phyloP scores from a whole-genome alignment of 192 early-diverging fungal genomes.

The Cladochytrium replicatum region DNA sequence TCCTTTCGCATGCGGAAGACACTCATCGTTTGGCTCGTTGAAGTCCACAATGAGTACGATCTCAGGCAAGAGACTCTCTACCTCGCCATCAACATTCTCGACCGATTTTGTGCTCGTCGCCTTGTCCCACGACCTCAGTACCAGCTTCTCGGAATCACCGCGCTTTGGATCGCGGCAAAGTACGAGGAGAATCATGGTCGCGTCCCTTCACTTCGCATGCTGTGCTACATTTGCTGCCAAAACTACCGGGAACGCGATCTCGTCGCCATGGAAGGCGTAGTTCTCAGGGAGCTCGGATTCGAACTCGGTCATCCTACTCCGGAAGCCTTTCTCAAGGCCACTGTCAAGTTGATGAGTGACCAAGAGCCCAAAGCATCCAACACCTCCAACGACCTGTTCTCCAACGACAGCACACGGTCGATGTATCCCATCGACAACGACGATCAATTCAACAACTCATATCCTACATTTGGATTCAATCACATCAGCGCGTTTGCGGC shows the following conservation, averaged over 20 bases:
- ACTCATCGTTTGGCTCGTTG: conserved; percentile 42
- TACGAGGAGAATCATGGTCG: conserved; percentile 55
- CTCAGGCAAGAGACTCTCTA: conserved; percentile 46
- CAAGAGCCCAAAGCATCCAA: neutral
- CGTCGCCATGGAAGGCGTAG: conserved; percentile 32
- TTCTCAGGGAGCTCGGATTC: conserved; percentile 37
- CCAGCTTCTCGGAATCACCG: conserved; percentile 46
- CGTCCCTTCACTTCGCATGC: conserved; percentile 37
- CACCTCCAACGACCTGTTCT: neutral
- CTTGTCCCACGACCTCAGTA: conserved; percentile 23
- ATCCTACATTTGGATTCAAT: too few relatives aligned
- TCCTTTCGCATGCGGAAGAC: conserved; percentile 37
- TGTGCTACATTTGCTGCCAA: conserved; percentile 31
- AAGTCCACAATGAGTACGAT: conserved; percentile 42
- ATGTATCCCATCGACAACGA: too few relatives aligned
- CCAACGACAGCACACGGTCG: too few relatives aligned
- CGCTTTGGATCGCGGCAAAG: conserved; percentile 48
- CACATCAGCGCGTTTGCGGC: too few relatives aligned
- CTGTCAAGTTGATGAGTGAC: conserved; percentile 4
- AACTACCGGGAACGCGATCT: conserved; percentile 29
- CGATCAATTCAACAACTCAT: too few relatives aligned
- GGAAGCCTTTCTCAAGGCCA: conserved; percentile 36
- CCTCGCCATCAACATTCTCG: conserved; percentile 43
- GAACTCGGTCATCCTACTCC: conserved; percentile 31
- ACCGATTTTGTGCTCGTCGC: conserved; percentile 33